phyloP scores from a whole-genome alignment of 73 alveolate genomes.

The Paramecium caudatum region DNA sequence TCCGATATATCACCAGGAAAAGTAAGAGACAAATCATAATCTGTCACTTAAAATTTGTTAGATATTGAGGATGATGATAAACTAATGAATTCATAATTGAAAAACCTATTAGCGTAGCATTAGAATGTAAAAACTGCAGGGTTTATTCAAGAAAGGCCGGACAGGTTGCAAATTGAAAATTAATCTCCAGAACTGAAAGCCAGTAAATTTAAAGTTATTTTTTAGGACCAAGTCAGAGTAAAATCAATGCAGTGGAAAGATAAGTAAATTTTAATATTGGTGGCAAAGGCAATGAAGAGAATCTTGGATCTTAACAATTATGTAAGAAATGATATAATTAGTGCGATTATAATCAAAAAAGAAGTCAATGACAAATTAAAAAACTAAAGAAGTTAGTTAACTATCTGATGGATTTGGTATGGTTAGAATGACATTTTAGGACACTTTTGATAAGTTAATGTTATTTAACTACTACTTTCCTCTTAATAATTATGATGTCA shows the following conservation, averaged over 20 bases:
- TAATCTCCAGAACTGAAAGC: neutral
- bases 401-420: conserved; percentile 8
- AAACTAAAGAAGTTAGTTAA: neutral
- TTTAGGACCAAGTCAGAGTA: neutral
- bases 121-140: conserved; percentile 4
- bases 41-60: neutral
- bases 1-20: neutral
- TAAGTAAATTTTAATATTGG: too few relatives aligned
- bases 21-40: conserved; percentile 23
- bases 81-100: neutral
- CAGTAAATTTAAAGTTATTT: too few relatives aligned
- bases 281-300: too few relatives aligned
- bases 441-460: neutral
- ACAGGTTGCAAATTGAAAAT: neutral
- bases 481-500: conserved; percentile 15
- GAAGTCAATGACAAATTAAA: neutral
- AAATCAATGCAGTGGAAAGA: conserved; percentile 12
- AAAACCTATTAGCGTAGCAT: neutral
- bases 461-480: conserved; percentile 30
- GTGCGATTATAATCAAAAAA: neutral
- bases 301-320: neutral
- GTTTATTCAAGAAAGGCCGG: neutral
- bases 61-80: conserved; percentile 27
- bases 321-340: neutral
- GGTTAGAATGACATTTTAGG: neutral